Evolutionary conservation across 2,329 filamentous ascomycete species (phyloP).

Genomic region (Lizonia empirigonia): DNA sequence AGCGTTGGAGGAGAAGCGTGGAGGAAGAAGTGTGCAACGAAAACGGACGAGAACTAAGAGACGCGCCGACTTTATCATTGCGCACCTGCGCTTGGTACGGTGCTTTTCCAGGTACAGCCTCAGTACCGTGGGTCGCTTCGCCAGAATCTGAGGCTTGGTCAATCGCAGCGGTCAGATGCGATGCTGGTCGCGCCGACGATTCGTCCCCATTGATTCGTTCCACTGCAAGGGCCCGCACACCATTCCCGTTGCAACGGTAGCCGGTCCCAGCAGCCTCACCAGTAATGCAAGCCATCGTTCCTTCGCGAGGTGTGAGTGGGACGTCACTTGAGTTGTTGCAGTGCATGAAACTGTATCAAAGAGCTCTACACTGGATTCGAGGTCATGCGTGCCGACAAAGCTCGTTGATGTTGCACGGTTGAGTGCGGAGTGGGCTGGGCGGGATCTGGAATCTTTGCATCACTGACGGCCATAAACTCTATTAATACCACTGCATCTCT

Average conservation of each 20-base stretch:
- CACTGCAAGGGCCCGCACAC: conserved; percentile 13
- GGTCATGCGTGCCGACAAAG: background rate
- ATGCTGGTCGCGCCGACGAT: conserved; percentile 3
- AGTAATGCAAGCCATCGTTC: conserved; percentile 12
- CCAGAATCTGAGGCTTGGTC: background rate
- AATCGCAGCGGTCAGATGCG: background rate
- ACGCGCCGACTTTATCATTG: background rate
- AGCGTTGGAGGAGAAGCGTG: background rate
- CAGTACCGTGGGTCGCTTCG: conserved; percentile 9
- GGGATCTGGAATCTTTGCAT: background rate
- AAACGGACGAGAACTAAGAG: conserved; percentile 17
- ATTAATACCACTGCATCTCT: background rate
- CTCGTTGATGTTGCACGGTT: background rate
- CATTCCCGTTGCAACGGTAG: conserved; percentile 11
- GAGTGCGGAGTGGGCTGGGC: background rate
- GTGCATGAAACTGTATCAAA: background rate
- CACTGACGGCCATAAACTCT: background rate
- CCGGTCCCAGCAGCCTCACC: conserved; percentile 11
- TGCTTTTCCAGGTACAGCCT: conserved; percentile 10
- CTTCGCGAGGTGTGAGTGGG: background rate
- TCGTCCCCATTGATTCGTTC: conserved; percentile 16
- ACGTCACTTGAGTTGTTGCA: background rate
- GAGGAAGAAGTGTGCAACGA: conserved; percentile 11
- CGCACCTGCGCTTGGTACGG: background rate
- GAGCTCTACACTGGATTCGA: background rate